Percentiles rank a stretch among this genome's conserved stretches.
phyloP scores from a whole-genome alignment of 106 monocot species.

The Acorus gramineus region DNA sequence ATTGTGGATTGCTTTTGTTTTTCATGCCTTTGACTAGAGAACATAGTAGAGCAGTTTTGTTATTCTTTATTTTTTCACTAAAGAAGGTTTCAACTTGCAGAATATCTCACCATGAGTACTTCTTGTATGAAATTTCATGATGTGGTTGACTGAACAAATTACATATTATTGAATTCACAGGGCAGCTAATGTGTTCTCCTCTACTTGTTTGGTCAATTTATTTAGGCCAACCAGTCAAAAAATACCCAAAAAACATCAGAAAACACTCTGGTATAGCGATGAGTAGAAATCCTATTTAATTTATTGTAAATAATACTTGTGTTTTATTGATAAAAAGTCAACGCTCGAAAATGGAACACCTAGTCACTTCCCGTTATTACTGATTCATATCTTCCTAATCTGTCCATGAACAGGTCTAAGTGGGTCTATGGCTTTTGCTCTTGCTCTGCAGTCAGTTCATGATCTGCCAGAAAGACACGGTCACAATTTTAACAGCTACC shows the following conservation, averaged over 20 bases:
- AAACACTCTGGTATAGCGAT: slow-evolving; percentile 98
- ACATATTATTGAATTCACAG: slow-evolving; percentile 28
- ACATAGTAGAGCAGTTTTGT: too few relatives aligned
- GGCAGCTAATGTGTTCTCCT: slow-evolving; percentile 92
- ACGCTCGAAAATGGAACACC: background rate
- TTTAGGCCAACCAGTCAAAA: slow-evolving; percentile 54
- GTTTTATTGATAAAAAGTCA: background rate
- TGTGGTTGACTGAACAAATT: background rate
- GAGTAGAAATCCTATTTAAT: slow-evolving; percentile 10
- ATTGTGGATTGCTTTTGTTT: too few relatives aligned
- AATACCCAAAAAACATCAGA: slow-evolving; percentile 83
- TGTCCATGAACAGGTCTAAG: slow-evolving; percentile 60
- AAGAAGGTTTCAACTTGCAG: too few relatives aligned
- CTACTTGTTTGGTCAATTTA: slow-evolving; percentile 85
- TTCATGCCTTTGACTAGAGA: too few relatives aligned
- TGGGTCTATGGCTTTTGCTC: slow-evolving; percentile 99
- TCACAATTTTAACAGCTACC: slow-evolving; percentile 85
- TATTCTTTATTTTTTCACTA: too few relatives aligned
- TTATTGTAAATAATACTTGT: background rate
- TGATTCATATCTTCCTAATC: background rate
- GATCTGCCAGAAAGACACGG: slow-evolving; percentile 98
- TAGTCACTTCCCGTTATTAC: background rate
- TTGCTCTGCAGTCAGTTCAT: slow-evolving; percentile 92
- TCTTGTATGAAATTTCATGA: background rate
- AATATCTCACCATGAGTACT: too few relatives aligned